phyloP scores from a whole-genome alignment of 148 eudicot species.

The Pharnaceum exiguum region DNA sequence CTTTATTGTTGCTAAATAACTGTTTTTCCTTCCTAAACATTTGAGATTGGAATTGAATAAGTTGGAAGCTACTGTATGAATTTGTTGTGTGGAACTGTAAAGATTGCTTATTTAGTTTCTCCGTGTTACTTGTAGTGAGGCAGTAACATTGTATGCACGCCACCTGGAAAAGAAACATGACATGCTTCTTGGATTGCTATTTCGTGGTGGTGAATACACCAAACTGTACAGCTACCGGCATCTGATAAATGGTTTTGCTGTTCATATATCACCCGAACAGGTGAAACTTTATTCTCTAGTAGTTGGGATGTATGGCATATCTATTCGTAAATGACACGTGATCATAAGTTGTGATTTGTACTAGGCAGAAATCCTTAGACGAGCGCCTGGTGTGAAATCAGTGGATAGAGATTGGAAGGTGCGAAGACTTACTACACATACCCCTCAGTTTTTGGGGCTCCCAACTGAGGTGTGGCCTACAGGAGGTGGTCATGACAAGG shows the following conservation, averaged over 20 bases:
- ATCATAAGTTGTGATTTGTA: too few species aligned
- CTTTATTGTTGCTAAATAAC: not conserved
- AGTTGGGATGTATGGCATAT: too few species aligned
- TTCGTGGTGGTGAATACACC: conserved; percentile 69
- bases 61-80: too few species aligned
- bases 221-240: conserved; percentile 90
- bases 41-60: not conserved
- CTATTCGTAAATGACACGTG: too few species aligned
- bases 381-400: conserved; percentile 83
- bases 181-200: conserved; percentile 81
- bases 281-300: conserved; percentile 44
- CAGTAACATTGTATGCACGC: conserved; percentile 69
- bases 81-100: not conserved
- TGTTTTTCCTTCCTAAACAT: not conserved
- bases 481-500: conserved; percentile 83
- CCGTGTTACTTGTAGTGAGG: conserved; percentile 50
- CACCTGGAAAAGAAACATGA: conserved; percentile 93
- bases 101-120: conserved; percentile 6
- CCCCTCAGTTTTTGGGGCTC: conserved; percentile 94
- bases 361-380: conserved; percentile 91
- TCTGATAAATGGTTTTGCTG: conserved; percentile 91
- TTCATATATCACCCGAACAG: conserved; percentile 83
- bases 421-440: conserved; percentile 87
- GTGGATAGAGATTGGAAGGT: conserved; percentile 97
- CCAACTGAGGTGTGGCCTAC: conserved; percentile 99